phyloP scores from a whole-genome alignment of 768 basidiomycete genomes.

The Antrodiella citrinella region DNA sequence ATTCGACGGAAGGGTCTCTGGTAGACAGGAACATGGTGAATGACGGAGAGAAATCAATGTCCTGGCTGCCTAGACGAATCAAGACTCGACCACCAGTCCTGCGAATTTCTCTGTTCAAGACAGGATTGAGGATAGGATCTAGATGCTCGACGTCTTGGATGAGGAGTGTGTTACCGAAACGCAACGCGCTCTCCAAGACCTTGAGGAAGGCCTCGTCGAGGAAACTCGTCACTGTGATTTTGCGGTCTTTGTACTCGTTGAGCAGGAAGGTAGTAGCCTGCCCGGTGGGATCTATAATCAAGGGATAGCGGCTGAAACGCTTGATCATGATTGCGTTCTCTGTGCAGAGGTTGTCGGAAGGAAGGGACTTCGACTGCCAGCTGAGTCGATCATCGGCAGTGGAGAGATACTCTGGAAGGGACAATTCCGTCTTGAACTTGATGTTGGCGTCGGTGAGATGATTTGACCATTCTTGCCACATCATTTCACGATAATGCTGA shows the following conservation, averaged over 20 bases:
- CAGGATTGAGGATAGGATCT: slow-evolving; percentile 95
- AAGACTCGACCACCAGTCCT: slow-evolving; percentile 95
- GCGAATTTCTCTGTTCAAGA: slow-evolving; percentile 93
- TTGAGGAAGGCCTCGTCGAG: slow-evolving; percentile 98
- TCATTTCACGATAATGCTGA: slow-evolving; percentile 92
- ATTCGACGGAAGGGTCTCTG: slow-evolving; percentile 93
- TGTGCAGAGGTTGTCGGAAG: slow-evolving; percentile 89
- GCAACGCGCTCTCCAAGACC: slow-evolving; percentile 95
- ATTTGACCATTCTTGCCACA: slow-evolving; percentile 93
- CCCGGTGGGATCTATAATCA: slow-evolving; percentile 96
- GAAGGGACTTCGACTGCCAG: slow-evolving; percentile 96
- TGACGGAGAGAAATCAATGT: slow-evolving; percentile 99
- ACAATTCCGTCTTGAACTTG: slow-evolving; percentile 87
- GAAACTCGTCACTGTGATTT: slow-evolving; percentile 98
- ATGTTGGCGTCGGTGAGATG: slow-evolving; percentile 87
- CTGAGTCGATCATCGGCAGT: slow-evolving; percentile 92
- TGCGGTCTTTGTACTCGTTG: slow-evolving; percentile 91
- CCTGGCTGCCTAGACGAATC: slow-evolving; percentile 93
- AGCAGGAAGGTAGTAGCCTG: slow-evolving; percentile 93
- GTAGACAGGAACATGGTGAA: slow-evolving; percentile 99
- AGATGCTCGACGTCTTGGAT: slow-evolving; percentile 98
- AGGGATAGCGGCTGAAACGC: slow-evolving; percentile 93
- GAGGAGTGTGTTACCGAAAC: slow-evolving; percentile 94
- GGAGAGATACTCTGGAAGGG: slow-evolving; percentile 91
- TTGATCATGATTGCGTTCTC: slow-evolving; percentile 99